phyloP scores from a whole-genome alignment of 176 grass and related monocot species.

The Chloris gayana region DNA sequence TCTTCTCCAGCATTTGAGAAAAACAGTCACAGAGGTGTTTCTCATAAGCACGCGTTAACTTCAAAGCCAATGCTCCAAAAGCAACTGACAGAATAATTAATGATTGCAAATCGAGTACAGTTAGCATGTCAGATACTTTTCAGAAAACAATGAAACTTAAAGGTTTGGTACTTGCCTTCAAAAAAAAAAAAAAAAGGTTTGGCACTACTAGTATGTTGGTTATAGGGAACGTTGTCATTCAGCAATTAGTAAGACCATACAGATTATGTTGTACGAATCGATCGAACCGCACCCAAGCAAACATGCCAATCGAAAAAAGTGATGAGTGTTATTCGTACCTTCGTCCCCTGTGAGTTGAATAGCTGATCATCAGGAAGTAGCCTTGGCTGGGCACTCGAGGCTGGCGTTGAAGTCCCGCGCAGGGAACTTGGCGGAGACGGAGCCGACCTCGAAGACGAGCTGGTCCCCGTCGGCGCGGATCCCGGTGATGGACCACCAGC shows the following conservation, averaged over 20 bases:
- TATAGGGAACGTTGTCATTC: too few relatives aligned
- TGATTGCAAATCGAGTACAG: not conserved
- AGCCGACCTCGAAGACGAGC: conserved; percentile 62
- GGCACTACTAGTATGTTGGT: not conserved
- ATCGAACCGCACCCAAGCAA: not conserved
- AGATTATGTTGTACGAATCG: not conserved
- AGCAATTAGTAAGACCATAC: not conserved
- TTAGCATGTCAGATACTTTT: not conserved
- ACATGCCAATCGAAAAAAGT: not conserved
- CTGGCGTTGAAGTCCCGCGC: conserved; percentile 59
- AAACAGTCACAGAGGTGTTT: not conserved
- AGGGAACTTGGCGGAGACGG: conserved; percentile 61
- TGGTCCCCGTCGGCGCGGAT: conserved; percentile 60
- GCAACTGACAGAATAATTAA: not conserved
- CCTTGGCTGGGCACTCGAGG: conserved; percentile 54
- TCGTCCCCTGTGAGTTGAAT: not conserved
- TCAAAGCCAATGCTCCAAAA: not conserved
- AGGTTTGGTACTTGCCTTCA: not conserved
- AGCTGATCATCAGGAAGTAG: conserved; percentile 19
- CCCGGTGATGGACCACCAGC: conserved; percentile 66
- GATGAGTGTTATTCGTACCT: not conserved
- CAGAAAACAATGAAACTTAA: not conserved
- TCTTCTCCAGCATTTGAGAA: too few relatives aligned
- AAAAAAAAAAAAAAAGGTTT: not conserved
- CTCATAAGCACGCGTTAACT: not conserved